Evolutionary conservation across 306 rosid species (phyloP), one percentile per base, ranked within the genome.

Genomic region (Myrica gale): DNA sequence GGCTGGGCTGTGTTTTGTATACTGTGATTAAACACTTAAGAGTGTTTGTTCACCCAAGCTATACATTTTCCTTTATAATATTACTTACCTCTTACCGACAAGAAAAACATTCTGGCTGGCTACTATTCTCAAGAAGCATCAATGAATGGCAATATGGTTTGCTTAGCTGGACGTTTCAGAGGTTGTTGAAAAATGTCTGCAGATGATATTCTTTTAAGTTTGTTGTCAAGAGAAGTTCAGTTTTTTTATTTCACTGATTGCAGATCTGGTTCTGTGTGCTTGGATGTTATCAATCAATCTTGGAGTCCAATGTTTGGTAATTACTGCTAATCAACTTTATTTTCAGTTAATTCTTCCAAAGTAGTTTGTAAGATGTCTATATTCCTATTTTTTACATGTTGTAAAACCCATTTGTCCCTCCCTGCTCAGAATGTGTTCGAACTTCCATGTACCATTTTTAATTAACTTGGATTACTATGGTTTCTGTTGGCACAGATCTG

Each of bases 251-350:
- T 82, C 63, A 13, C 74, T 74, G 73, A 78, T 81, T 87, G 89
- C 92, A 96, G 99, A 81, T 96, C 99, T 72, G 99, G 99, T 74
- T 89, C 98, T 79, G 98, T 96, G 71, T 96, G 99, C 87, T 84
- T 96, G 88, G 99, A 96, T 81, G 99, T 96, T 57, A 96, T 96
- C 79, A 96, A 96, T 82, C 98, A 96, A 77, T 86, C 98, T 51
- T 96, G 99, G 99, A 96, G 99, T 85, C 99, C 99, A 84, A 92
- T 90, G 98, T 96, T 96, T 12, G 98, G 99, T 96, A 96, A 78
- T 72, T 75, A 48, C 74, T 79, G 13, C 66, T 76, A 70, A 12
- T 42, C 53, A 55, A 61, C 44, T 77, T 63, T 45, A 19, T 45
- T 82, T 80, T 65, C 69, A 43, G n/a, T 76, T 56, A 71, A 72